Base-by-base conservation (phyloP, 129 eudicot species). In the Solidago caesia region DNA sequence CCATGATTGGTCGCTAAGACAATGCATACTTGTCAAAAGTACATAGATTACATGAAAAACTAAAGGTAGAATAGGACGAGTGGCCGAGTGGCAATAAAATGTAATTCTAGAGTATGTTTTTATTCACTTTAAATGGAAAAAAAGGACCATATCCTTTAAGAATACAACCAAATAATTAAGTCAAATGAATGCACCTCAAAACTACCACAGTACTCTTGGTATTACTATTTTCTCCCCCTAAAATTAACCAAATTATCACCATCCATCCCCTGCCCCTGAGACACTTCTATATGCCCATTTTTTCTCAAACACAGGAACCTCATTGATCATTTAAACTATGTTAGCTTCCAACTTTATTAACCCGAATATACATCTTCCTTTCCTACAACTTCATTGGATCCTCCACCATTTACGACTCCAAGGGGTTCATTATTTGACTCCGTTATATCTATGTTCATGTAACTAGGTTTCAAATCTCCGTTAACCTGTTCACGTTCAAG, bases 231-330 rank as follows among this genome's bases (percentile, higher is more conserved):
- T 49, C 58, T 68, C 53, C 56, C 53, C 77, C 72, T 70, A 77
- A 49, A 71, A 70, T 49, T 33, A 62, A 3, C 76, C 68, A 68
- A 77, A 68, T 12, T 44, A 75, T 73, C 42, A 74, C 26, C 75
- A 56, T 26, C 48, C 52, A 70, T 77, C 82, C 48, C 48, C 72
- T 67, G 80, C 67, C 29, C 68, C 44, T 76, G 80, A 76, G 80
- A 76, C 73, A 39, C 14, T 56, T 56, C 44, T 51, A 61, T 61
- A 69, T 61, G 61, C 68, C 73, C 73, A 66, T 14, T 2, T 70
- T 70, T 51, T 49, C 70, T 70, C 69, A 75, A 62, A 53, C 73
- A 75, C 79, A 75, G 79, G 64, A 66, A 43, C 56, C 55, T 60
- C 56, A 66, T 51, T 44, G 11, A 51, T 76, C 67, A 45, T 42